phyloP scores from a whole-genome alignment of 805 yeast genomes.

The Candida palmyrensis region DNA sequence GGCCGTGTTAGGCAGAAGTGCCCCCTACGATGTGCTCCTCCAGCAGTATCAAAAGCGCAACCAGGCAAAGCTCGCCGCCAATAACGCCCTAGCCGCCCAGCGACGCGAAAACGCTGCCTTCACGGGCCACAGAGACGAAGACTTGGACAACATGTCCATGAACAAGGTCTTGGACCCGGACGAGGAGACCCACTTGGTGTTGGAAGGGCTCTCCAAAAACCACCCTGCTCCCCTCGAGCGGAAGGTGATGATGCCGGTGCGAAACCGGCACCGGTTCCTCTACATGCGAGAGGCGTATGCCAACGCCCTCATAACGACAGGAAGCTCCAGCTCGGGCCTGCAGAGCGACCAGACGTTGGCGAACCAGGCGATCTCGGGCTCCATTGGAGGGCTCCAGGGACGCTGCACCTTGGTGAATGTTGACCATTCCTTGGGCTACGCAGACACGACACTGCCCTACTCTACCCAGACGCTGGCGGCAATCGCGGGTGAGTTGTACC shows the following conservation, averaged over 20 bases:
- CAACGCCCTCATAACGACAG: conserved; percentile 67
- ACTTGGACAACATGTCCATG: conserved; percentile 29
- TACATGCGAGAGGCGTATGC: conserved; percentile 95
- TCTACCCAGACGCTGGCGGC: conserved; percentile 44
- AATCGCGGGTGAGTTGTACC: conserved; percentile 52
- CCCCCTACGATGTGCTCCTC: conserved; percentile 82
- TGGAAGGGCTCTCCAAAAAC: conserved; percentile 81
- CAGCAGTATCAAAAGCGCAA: conserved; percentile 89
- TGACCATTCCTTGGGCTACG: conserved; percentile 27
- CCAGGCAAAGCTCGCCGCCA: conserved; percentile 84
- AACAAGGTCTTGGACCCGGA: conserved; percentile 67
- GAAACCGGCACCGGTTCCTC: conserved; percentile 67
- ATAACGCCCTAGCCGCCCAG: conserved; percentile 74
- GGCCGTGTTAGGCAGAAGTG: conserved; percentile 89
- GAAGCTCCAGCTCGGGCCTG: conserved; percentile 22
- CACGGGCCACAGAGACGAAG: conserved; percentile 17
- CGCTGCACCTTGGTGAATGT: conserved; percentile 72
- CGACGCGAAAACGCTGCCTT: conserved; percentile 60
- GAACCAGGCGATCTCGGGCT: conserved; percentile 42
- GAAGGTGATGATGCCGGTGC: conserved; percentile 62
- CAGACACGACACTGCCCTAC: conserved; percentile 13
- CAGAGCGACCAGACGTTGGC: conserved; percentile 36
- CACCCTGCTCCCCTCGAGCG: conserved; percentile 82
- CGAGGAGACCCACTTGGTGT: conserved; percentile 86
- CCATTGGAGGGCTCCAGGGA: conserved; percentile 75